Conservation (phyloP, 192 early-diverging fungal genomes). For the Paraglomus brasilianum region DNA sequence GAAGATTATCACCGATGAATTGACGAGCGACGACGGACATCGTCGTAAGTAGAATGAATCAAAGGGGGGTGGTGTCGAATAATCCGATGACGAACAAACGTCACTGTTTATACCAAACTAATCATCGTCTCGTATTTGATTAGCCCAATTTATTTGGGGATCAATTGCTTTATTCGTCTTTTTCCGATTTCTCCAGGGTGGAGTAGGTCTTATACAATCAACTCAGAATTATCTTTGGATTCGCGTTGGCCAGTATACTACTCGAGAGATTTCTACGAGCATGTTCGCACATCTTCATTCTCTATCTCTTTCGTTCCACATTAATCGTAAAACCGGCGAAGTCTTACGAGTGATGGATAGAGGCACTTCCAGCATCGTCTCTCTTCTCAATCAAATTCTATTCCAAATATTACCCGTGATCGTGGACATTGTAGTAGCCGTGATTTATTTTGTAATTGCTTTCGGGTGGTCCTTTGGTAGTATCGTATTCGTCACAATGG, state of each 20-base stretch:
- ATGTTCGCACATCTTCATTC: conserved; percentile 90
- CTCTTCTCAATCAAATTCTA: conserved; percentile 74
- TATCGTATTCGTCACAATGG: conserved; percentile 89
- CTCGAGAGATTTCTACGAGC: conserved; percentile 82
- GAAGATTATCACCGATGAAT: conserved; percentile 73
- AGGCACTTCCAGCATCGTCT: conserved; percentile 70
- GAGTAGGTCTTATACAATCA: conserved; percentile 73
- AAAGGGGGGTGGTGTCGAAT: too few species aligned
- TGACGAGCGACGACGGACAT: conserved; percentile 41
- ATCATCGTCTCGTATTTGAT: neutral
- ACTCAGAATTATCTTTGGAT: conserved; percentile 90
- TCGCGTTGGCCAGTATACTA: conserved; percentile 91
- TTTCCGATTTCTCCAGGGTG: conserved; percentile 74
- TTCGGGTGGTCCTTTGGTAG: conserved; percentile 77
- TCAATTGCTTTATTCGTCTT: conserved; percentile 62
- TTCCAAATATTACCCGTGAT: conserved; percentile 92
- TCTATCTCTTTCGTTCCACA: conserved; percentile 88
- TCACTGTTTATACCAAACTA: neutral
- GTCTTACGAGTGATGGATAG: conserved; percentile 89
- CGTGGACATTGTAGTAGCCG: conserved; percentile 84
- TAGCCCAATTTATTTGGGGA: conserved; percentile 48
- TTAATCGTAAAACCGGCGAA: conserved; percentile 94
- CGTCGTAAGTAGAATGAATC: neutral
- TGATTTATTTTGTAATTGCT: conserved; percentile 61
- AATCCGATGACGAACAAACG: too few species aligned